phyloP scores from a whole-genome alignment of 2,329 filamentous ascomycete genomes.

The Aspergillus neotritici region DNA sequence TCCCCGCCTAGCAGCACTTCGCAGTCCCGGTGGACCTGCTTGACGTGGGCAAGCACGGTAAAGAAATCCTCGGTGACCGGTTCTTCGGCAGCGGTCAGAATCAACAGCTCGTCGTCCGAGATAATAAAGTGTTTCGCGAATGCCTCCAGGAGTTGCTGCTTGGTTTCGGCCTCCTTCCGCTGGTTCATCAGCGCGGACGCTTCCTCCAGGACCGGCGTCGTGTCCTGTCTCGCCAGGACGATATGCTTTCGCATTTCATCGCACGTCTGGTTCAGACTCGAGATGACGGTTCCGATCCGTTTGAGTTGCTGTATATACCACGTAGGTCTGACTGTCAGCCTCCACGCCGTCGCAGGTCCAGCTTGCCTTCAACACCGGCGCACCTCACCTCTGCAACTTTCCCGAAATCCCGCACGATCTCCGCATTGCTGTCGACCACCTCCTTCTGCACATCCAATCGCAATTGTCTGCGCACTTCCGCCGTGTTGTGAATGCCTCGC shows the following conservation, averaged over 20 bases:
- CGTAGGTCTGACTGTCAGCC: constrained; percentile 2
- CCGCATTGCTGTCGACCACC: constrained; percentile 85
- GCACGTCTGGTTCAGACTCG: constrained; percentile 72
- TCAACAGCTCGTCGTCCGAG: constrained; percentile 70
- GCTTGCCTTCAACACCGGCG: not conserved
- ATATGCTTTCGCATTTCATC: constrained; percentile 75
- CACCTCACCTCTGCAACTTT: constrained; percentile 71
- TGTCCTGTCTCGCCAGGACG: constrained; percentile 66
- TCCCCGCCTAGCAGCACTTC: constrained; percentile 85
- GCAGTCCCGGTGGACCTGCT: constrained; percentile 82
- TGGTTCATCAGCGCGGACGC: constrained; percentile 67
- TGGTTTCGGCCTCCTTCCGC: constrained; percentile 68
- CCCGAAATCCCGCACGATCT: constrained; percentile 82
- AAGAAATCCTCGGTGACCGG: constrained; percentile 86
- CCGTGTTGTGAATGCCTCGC: constrained; percentile 64
- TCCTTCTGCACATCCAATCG: constrained; percentile 83
- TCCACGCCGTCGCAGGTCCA: too few species aligned
- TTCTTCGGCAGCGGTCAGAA: constrained; percentile 70
- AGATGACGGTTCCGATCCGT: constrained; percentile 73
- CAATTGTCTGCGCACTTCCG: constrained; percentile 71
- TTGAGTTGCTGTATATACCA: constrained; percentile 64
- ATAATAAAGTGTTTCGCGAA: constrained; percentile 81
- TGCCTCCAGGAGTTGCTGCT: constrained; percentile 69
- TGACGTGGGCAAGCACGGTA: constrained; percentile 66
- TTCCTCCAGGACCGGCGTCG: constrained; percentile 68